Evolutionary conservation across 2,329 filamentous ascomycete genomes (phyloP).

Genomic region (Botrytis squamosa): DNA sequence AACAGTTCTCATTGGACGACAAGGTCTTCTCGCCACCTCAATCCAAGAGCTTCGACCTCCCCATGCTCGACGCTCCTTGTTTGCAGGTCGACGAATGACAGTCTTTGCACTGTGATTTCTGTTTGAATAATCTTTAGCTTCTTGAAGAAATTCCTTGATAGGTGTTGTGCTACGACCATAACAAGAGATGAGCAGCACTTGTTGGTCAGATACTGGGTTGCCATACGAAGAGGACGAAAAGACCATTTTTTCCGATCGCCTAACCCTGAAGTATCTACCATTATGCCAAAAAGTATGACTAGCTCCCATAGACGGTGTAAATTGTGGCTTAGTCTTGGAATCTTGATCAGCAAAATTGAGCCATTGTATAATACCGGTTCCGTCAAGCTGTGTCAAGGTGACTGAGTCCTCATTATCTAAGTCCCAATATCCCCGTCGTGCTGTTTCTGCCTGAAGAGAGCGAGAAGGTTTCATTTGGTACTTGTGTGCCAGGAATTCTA

Average conservation of each 20-base stretch:
- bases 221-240: conserved; percentile 29
- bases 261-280: conserved; percentile 50
- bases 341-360: conserved; percentile 61
- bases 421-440: conserved; percentile 55
- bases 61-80: conserved; percentile 48
- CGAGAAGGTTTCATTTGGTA: conserved; percentile 52
- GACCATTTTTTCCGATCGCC: conserved; percentile 30
- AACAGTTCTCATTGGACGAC: conserved; percentile 71
- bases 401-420: conserved; percentile 46
- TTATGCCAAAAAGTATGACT: conserved; percentile 55
- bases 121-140: conserved; percentile 54
- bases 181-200: conserved; percentile 54
- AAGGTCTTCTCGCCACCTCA: conserved; percentile 60
- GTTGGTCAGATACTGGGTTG: conserved; percentile 49
- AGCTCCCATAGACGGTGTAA: conserved; percentile 52
- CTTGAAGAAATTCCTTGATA: conserved; percentile 55
- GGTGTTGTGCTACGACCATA: conserved; percentile 51
- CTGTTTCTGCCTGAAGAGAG: conserved; percentile 55
- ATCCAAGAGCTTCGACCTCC: conserved; percentile 51
- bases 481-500: conserved; percentile 57
- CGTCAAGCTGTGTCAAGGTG: conserved; percentile 44
- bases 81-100: conserved; percentile 54
- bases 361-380: conserved; percentile 44
- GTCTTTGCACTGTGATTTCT: conserved; percentile 55
- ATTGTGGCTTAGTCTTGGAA: conserved; percentile 52